Conservation (phyloP, 768 basidiomycete species). For the Termitomyces sp. region DNA sequence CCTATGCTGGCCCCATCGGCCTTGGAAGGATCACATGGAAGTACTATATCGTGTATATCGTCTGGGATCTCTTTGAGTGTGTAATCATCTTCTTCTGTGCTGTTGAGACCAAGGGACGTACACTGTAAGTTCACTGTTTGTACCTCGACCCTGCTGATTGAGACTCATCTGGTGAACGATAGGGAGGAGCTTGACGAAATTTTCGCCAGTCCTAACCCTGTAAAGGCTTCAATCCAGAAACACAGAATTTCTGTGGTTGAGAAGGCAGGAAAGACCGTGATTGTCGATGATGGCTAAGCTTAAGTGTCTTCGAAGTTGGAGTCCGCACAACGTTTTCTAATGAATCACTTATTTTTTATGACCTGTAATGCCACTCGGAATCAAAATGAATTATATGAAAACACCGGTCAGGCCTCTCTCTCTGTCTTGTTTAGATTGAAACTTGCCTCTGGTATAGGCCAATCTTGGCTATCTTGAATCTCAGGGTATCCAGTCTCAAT, state of each 20-base stretch:
- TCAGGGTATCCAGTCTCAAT: too few relatives aligned
- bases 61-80: constrained; percentile 34
- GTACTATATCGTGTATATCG: constrained; percentile 34
- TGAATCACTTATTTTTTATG: neutral
- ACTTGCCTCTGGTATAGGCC: neutral
- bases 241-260: constrained; percentile 33
- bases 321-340: neutral
- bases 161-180: neutral
- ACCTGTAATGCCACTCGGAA: neutral
- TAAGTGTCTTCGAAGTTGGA: neutral
- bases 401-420: too few relatives aligned
- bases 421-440: neutral
- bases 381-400: neutral
- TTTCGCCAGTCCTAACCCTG: constrained; percentile 29
- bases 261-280: constrained; percentile 20
- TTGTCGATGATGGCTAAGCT: constrained; percentile 15
- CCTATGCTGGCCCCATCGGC: constrained; percentile 40
- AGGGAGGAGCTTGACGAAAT: constrained; percentile 39
- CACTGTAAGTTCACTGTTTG: constrained; percentile 24
- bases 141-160: neutral
- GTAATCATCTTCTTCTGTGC: constrained; percentile 31
- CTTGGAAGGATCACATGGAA: constrained; percentile 30
- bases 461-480: too few relatives aligned
- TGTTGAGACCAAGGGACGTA: constrained; percentile 37
- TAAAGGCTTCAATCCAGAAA: constrained; percentile 33